These are phyloP conservation scores for Medicago ruthenica DNA, from an alignment of 306 rosid genomes.

Conservation along the genomic window DNA sequence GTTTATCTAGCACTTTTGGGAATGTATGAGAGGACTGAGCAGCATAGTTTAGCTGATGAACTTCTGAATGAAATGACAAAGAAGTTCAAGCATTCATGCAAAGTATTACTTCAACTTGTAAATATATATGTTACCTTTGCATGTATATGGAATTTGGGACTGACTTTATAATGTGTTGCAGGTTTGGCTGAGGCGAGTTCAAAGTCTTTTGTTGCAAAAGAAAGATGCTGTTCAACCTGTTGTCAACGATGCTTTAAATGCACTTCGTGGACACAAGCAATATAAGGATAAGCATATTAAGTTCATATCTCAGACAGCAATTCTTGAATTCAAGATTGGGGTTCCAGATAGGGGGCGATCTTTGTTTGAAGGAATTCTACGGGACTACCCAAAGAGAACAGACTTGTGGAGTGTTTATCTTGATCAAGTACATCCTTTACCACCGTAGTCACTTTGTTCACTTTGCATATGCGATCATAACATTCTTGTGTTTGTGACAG, in stretches of 20 bases:
- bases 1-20: constrained; percentile 84
- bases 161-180: constrained; percentile 44
- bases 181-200: constrained; percentile 88
- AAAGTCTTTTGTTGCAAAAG: constrained; percentile 61
- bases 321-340: constrained; percentile 84
- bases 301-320: constrained; percentile 85
- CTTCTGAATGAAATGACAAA: constrained; percentile 80
- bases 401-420: constrained; percentile 94
- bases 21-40: constrained; percentile 87
- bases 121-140: constrained; percentile 13
- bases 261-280: too few relatives aligned
- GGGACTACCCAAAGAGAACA: constrained; percentile 84
- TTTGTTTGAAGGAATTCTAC: constrained; percentile 81
- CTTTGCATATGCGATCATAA: constrained; percentile 21
- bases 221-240: constrained; percentile 66
- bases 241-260: constrained; percentile 47
- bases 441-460: neutral
- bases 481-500: constrained; percentile 52
- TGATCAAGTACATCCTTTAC: constrained; percentile 72
- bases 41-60: constrained; percentile 70
- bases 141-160: neutral
- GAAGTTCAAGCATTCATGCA: constrained; percentile 92
- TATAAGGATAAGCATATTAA: constrained; percentile 60
- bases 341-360: constrained; percentile 88
- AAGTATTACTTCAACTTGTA: constrained; percentile 56